These are phyloP conservation scores for Hansfordia pulvinata DNA, from an alignment of 2,329 filamentous ascomycete species.

Conservation along the genomic window DNA sequence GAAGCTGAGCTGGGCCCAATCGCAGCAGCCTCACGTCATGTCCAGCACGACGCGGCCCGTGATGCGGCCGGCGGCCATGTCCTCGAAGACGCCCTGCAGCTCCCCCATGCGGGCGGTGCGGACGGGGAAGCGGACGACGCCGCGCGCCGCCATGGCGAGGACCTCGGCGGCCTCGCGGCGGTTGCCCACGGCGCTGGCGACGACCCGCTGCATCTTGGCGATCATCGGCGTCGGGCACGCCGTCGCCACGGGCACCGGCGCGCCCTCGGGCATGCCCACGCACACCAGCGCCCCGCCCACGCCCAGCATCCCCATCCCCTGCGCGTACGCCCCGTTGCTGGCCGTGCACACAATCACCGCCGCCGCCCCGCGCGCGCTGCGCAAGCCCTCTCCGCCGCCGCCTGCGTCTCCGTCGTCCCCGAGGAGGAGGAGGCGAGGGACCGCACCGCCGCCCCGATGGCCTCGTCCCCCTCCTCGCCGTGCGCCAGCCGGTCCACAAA, in stretches of 20 bases:
- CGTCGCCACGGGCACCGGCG: conserved; percentile 25
- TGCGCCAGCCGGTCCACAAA: conserved; percentile 47
- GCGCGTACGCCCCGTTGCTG: conserved; percentile 33
- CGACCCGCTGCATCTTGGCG: conserved; percentile 26
- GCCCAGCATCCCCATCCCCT: conserved; percentile 29
- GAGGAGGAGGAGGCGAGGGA: too few species aligned
- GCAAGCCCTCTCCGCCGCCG: conserved; percentile 42
- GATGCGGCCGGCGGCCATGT: conserved; percentile 27
- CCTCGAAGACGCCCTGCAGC: conserved; percentile 26
- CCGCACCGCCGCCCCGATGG: conserved; percentile 22
- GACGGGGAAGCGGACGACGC: conserved; percentile 28
- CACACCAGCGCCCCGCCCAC: conserved; percentile 36
- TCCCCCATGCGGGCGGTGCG: conserved; percentile 31
- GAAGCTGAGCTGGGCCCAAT: too few species aligned
- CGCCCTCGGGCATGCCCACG: conserved; percentile 34
- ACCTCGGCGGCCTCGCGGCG: conserved; percentile 33
- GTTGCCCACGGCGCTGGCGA: conserved; percentile 35
- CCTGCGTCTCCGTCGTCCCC: too few species aligned
- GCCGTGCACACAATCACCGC: conserved; percentile 44
- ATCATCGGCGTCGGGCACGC: conserved; percentile 27
- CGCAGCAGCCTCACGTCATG: conserved; percentile 14
- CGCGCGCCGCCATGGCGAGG: conserved; percentile 30
- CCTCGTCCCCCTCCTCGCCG: conserved; percentile 30
- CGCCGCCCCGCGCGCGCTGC: conserved; percentile 43
- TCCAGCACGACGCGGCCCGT: conserved; percentile 33